These are phyloP conservation scores for Colletotrichum truncatum DNA, from an alignment of 2,329 filamentous ascomycete species.

Conservation along the genomic window DNA sequence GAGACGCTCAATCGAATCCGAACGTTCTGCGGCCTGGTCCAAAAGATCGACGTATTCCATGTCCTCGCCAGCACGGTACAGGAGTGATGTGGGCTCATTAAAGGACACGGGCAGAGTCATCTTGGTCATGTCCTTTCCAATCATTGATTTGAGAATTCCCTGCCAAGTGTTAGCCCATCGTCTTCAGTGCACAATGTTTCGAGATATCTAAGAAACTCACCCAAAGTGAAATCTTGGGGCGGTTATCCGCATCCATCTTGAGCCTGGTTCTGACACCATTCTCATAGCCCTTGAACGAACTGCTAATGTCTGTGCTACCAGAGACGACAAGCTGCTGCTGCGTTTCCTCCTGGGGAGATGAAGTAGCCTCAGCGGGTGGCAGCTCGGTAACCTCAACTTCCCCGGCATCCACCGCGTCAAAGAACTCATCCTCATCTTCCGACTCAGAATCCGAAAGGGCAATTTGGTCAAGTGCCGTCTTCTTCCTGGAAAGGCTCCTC, in stretches of 20 bases:
- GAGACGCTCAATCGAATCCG: conserved; percentile 89
- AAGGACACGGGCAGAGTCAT: conserved; percentile 99
- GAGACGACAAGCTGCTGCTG: conserved; percentile 56
- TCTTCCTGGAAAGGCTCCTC: conserved; percentile 60
- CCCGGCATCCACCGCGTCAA: conserved; percentile 94
- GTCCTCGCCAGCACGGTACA: conserved; percentile 95
- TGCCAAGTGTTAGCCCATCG: conserved; percentile 50
- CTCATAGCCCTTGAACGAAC: conserved; percentile 90
- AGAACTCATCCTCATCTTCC: conserved; percentile 87
- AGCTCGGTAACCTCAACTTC: conserved; percentile 83
- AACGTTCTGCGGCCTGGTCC: conserved; percentile 84
- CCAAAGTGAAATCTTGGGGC: conserved; percentile 96
- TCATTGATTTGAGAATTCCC: conserved; percentile 99
- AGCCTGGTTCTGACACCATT: conserved; percentile 82
- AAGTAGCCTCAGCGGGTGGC: conserved; percentile 46
- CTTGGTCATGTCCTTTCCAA: conserved; percentile 99
- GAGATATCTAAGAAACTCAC: conserved; percentile 70
- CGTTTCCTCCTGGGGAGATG: conserved; percentile 47
- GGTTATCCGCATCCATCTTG: conserved; percentile 90
- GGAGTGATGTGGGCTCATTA: conserved; percentile 95
- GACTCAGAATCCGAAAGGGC: conserved; percentile 84
- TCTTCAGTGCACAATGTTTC: neutral
- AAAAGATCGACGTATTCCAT: conserved; percentile 97
- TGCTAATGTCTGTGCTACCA: conserved; percentile 70
- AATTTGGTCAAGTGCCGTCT: conserved; percentile 75